Evolutionary conservation across 257 asterid genomes (phyloP), one percentile per base, ranked within the genome.

Genomic region (Paraleonurus japonicus): DNA sequence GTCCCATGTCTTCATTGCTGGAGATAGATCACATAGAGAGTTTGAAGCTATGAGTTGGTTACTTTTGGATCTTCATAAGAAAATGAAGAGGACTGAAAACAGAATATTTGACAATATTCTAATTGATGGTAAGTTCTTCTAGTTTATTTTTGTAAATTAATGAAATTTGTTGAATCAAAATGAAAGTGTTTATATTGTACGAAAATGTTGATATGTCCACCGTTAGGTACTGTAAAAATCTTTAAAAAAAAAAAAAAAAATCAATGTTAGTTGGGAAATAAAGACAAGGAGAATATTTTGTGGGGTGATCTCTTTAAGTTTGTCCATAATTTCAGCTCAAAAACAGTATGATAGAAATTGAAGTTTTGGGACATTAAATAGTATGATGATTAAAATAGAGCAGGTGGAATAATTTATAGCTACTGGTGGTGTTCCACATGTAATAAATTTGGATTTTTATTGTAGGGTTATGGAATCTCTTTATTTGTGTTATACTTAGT

Each of bases 1-100:
- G 74, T 78, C 81, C 62, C 89, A 80, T 80, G 87, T 87, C 60
- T 87, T 87, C 76, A 73, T 75, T 65, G 89, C 57, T 62, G 89
- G 87, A 55, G 81, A 80, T 68, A 35, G 73, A 75, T 75, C 73
- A 60, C 79, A 70, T 32, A 22, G 53, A 4, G 80, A 86, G 54
- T 71, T 57, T 69, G 80, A 67, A 30, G 62, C 39, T 53, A 32
- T 81, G 50, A 48, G 71, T 69, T 62, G 55, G 37, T 48, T 83
- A 22, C 79, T 85, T 62, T 71, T 65, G 2, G 27, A 74, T 71
- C 88, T 87, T 78, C 85, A 83, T 70, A 24, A 63, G 77, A 71
- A 80, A 71, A 87, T 87, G 90, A 83, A 80, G 83, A 79, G 62
- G 70, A 66, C 53, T 63, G 74, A 70, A 51, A 19, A 19, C 50